phyloP scores from a whole-genome alignment of 2,329 filamentous ascomycete genomes.

The Cordyceps fumosorosea region DNA sequence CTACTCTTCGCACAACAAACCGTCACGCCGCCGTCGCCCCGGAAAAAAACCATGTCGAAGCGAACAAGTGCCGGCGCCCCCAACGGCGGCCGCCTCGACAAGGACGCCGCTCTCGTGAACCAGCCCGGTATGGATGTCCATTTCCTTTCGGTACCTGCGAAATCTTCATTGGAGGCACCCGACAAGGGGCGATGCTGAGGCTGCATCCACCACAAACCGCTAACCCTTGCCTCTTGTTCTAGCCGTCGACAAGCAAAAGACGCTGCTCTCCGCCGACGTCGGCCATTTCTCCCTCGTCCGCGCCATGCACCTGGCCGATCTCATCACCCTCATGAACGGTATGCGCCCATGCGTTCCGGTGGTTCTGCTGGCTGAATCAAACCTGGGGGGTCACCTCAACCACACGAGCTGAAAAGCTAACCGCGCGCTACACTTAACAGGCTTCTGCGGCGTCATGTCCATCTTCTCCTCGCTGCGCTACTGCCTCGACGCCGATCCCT shows the following conservation, averaged over 20 bases:
- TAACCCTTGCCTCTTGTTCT: conserved; percentile 8
- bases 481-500: conserved; percentile 62
- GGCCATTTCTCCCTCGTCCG: conserved; percentile 67
- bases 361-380: too few species aligned
- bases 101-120: conserved; percentile 21
- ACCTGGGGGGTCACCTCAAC: neutral
- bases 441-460: conserved; percentile 88
- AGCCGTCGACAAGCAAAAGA: conserved; percentile 71
- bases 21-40: too few species aligned
- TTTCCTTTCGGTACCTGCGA: neutral
- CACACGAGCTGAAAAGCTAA: neutral
- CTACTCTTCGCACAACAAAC: neutral
- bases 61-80: conserved; percentile 36
- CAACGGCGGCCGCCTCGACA: conserved; percentile 21
- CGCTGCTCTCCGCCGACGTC: conserved; percentile 60
- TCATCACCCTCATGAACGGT: conserved; percentile 80
- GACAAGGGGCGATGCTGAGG: too few species aligned
- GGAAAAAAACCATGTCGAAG: conserved; percentile 50
- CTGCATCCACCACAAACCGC: neutral
- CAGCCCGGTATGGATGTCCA: conserved; percentile 26
- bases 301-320: conserved; percentile 71
- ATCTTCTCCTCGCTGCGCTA: conserved; percentile 93
- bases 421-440: conserved; percentile 25
- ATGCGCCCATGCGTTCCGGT: conserved; percentile 12
- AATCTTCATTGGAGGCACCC: neutral